These are phyloP conservation scores for Aspergillus heteromorphus DNA, from an alignment of 495 filamentous ascomycete species.

Conservation along the genomic window DNA sequence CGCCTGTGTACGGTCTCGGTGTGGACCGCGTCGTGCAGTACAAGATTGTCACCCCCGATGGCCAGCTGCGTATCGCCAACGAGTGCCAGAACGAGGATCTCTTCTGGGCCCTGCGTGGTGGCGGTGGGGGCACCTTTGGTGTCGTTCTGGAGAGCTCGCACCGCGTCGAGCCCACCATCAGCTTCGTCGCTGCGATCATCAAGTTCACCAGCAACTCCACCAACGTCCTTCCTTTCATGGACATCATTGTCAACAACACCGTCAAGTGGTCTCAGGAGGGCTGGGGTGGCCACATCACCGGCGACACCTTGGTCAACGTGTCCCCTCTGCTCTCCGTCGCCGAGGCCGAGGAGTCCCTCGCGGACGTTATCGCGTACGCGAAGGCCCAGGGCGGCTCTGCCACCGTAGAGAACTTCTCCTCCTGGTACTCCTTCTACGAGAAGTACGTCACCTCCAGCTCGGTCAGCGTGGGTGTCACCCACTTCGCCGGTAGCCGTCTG, in stretches of 20 bases:
- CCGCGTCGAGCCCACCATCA: conserved; percentile 29
- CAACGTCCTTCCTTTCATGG: conserved; percentile 27
- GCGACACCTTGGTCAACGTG: conserved; percentile 32
- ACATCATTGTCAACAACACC: conserved; percentile 36
- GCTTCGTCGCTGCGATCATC: conserved; percentile 28
- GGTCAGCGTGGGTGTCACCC: conserved; percentile 24
- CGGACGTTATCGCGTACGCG: conserved; percentile 23
- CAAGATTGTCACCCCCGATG: conserved; percentile 42
- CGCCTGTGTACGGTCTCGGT: conserved; percentile 37
- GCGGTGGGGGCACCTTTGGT: conserved; percentile 52
- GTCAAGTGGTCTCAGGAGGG: conserved; percentile 39
- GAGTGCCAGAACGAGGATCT: conserved; percentile 40
- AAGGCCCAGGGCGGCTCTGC: conserved; percentile 24
- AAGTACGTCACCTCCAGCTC: conserved; percentile 31
- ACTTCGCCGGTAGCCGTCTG: conserved; percentile 32
- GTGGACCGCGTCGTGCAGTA: conserved; percentile 43
- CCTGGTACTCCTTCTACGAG: conserved; percentile 28
- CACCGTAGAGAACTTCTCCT: conserved; percentile 25
- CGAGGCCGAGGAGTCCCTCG: conserved; percentile 28
- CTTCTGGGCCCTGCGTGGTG: conserved; percentile 51
- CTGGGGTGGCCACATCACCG: conserved; percentile 43
- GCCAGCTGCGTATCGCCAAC: conserved; percentile 35
- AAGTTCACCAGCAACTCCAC: conserved; percentile 24
- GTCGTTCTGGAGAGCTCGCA: conserved; percentile 43
- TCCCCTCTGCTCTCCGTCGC: conserved; percentile 28